phyloP scores from a whole-genome alignment of 768 basidiomycete species.

The Strobilomyces confusus region DNA sequence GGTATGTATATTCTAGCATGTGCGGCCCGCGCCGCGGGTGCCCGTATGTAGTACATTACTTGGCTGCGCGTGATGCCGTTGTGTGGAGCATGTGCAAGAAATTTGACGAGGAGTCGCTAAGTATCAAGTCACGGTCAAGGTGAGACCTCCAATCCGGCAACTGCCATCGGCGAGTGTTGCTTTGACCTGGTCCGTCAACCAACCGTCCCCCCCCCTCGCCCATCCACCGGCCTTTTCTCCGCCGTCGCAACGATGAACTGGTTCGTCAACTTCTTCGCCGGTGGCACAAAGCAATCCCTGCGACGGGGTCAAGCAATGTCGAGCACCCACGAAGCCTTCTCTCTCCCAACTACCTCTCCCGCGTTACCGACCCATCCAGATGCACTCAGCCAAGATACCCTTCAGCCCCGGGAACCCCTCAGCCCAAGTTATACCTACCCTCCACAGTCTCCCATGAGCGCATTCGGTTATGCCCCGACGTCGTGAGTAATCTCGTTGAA shows the following conservation, averaged over 20 bases:
- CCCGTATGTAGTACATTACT: constrained; percentile 4
- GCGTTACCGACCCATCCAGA: constrained; percentile 50
- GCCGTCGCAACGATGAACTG: constrained; percentile 56
- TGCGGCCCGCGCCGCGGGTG: neutral
- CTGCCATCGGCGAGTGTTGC: neutral
- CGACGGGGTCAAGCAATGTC: constrained; percentile 65
- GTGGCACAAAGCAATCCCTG: constrained; percentile 43
- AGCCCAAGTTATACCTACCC: constrained; percentile 73
- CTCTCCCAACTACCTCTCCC: constrained; percentile 73
- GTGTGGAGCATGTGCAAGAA: constrained; percentile 13
- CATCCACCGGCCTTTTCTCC: constrained; percentile 4
- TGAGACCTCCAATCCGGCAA: neutral
- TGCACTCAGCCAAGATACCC: constrained; percentile 53
- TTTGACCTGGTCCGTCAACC: constrained; percentile 3
- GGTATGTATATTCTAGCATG: constrained; percentile 1
- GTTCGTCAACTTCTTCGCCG: constrained; percentile 63
- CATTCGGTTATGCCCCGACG: constrained; percentile 60
- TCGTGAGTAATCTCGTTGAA: constrained; percentile 36
- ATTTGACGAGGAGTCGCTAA: constrained; percentile 2
- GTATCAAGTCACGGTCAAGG: too few relatives aligned
- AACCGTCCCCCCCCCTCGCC: neutral
- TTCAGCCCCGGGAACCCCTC: constrained; percentile 46
- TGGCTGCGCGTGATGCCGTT: constrained; percentile 14
- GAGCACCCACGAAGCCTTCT: constrained; percentile 85
- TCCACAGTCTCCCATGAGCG: constrained; percentile 49